These are phyloP conservation scores for Triticum turgidum DNA, from an alignment of 176 grass and related monocot species.

Conservation along the genomic window DNA sequence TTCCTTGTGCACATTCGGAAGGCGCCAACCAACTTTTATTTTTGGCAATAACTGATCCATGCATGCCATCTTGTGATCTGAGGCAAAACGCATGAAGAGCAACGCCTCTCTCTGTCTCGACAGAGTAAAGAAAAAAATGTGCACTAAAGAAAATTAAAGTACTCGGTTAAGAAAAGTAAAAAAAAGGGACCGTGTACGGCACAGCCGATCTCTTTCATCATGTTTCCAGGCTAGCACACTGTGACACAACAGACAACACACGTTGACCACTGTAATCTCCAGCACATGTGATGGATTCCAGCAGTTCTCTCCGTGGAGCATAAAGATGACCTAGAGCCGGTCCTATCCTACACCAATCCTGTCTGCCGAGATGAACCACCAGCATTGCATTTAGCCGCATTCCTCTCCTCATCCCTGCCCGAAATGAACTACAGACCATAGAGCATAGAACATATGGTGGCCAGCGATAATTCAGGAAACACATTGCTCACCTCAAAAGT, in stretches of 20 bases:
- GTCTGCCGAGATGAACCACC: conserved; percentile 16
- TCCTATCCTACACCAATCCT: conserved; percentile 22
- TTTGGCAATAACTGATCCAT: conserved; percentile 15
- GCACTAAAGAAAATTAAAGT: background rate
- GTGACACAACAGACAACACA: background rate
- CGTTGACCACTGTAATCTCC: background rate
- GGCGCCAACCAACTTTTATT: conserved; percentile 16
- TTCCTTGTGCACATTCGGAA: conserved; percentile 19
- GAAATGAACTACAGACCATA: conserved; percentile 24
- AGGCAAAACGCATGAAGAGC: conserved; percentile 10
- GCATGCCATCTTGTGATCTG: background rate
- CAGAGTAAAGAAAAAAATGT: background rate
- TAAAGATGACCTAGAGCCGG: background rate
- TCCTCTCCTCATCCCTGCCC: background rate
- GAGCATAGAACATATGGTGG: background rate
- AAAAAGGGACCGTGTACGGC: background rate
- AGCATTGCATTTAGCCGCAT: conserved; percentile 9
- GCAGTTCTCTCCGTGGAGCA: background rate
- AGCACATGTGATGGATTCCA: conserved; percentile 15
- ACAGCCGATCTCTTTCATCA: background rate
- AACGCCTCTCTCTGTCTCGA: background rate
- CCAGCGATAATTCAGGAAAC: conserved; percentile 20
- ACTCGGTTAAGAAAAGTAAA: too few species aligned
- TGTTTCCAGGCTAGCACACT: background rate
- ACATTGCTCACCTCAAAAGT: background rate